Evolutionary conservation across 805 yeast species (phyloP).

Genomic region (Hanseniaspora hatyaiensis): DNA sequence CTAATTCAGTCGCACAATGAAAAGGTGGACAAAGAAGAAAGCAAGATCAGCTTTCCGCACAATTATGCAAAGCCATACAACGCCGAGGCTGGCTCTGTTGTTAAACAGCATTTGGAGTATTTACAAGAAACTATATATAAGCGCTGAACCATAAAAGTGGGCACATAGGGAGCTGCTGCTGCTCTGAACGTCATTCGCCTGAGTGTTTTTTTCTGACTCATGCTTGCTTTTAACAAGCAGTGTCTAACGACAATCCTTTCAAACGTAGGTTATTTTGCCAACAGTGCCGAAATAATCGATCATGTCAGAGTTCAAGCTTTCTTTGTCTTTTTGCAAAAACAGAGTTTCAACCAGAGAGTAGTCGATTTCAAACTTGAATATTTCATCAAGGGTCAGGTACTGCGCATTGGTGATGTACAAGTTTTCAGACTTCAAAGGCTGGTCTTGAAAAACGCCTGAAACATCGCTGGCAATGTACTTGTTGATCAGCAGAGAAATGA

Average conservation of each 20-base stretch:
- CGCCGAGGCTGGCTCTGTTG: conserved; percentile 1
- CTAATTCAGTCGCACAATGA: conserved; percentile 6
- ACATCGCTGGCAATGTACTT: conserved; percentile 22
- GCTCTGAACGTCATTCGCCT: too few species aligned
- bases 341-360: conserved; percentile 37
- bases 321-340: conserved; percentile 24
- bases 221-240: too few species aligned
- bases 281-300: conserved; percentile 58
- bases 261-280: conserved; percentile 34
- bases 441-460: conserved; percentile 18
- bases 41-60: conserved; percentile 13
- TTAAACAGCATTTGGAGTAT: conserved; percentile 10
- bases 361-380: conserved; percentile 63
- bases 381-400: conserved; percentile 39
- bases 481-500: conserved; percentile 29
- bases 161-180: too few species aligned
- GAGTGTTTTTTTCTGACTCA: too few species aligned
- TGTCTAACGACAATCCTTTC: not conserved
- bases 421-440: conserved; percentile 34
- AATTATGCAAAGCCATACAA: conserved; percentile 24
- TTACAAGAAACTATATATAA: conserved; percentile 7
- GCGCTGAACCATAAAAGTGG: too few species aligned
- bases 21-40: conserved; percentile 4
- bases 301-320: conserved; percentile 30
- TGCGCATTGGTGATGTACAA: conserved; percentile 28